Percentiles rank a stretch among this genome's conserved stretches.
Conservation (phyloP, 2,329 filamentous ascomycete species). For the Apiospora aurea region DNA sequence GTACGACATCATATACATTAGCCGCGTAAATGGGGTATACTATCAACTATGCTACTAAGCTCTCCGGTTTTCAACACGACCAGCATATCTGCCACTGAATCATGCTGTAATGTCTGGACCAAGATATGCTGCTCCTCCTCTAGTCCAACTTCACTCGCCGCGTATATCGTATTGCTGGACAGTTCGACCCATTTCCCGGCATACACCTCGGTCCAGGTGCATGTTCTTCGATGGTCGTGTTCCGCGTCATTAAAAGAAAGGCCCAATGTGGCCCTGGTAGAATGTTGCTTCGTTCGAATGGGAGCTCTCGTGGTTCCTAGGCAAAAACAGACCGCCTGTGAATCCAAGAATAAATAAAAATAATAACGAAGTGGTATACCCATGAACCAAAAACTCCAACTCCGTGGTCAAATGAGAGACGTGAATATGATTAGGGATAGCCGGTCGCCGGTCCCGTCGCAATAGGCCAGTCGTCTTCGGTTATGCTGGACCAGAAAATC, state of each 20-base stretch:
- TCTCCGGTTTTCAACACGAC: background rate
- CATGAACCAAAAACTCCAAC: slow-evolving; percentile 42
- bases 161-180: slow-evolving; percentile 31
- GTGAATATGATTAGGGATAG: slow-evolving; percentile 45
- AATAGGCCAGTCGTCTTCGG: slow-evolving; percentile 95
- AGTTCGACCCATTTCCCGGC: background rate
- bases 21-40: slow-evolving; percentile 42
- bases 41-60: slow-evolving; percentile 35
- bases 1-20: slow-evolving; percentile 46
- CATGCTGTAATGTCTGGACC: slow-evolving; percentile 30
- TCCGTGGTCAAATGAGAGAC: slow-evolving; percentile 38
- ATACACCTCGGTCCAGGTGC: background rate
- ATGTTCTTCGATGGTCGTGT: slow-evolving; percentile 3
- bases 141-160: slow-evolving; percentile 30
- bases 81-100: background rate
- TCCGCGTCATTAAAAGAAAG: slow-evolving; percentile 12
- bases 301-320: background rate
- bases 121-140: slow-evolving; percentile 29
- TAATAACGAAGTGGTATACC: slow-evolving; percentile 40
- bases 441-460: slow-evolving; percentile 47
- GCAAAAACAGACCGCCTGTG: slow-evolving; percentile 28
- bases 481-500: slow-evolving; percentile 99
- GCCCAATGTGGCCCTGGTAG: background rate
- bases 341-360: slow-evolving; percentile 33
- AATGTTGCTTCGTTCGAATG: slow-evolving; percentile 2